Percentiles rank a stretch among this genome's conserved stretches.
Evolutionary conservation across 345 rosid genomes (phyloP).

Genomic region (Brassica rapa): DNA sequence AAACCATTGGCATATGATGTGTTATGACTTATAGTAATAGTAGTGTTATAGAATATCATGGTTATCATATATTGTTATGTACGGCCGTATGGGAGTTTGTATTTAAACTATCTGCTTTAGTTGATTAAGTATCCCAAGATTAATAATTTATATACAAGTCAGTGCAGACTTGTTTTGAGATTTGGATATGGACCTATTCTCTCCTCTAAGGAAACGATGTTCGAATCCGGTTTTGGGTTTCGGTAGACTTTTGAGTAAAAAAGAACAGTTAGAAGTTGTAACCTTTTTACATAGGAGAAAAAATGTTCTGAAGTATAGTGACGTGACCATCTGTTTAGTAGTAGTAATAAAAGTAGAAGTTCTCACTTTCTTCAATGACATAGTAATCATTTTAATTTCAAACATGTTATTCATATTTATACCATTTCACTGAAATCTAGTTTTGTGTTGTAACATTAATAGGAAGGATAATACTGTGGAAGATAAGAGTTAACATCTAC

Average conservation of each 20-base stretch:
- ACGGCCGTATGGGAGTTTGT: not conserved
- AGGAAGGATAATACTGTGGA: not conserved
- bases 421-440: not conserved
- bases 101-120: not conserved
- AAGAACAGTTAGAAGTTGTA: not conserved
- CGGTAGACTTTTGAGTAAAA: not conserved
- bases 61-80: constrained; percentile 2
- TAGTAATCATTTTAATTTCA: not conserved
- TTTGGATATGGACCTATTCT: not conserved
- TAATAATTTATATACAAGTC: not conserved
- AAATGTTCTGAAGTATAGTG: not conserved
- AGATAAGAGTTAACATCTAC: not conserved
- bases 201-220: not conserved
- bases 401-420: not conserved
- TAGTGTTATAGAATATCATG: not conserved
- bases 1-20: constrained; percentile 8
- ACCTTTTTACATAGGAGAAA: not conserved
- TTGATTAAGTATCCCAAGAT: not conserved
- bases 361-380: not conserved
- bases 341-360: not conserved
- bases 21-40: not conserved
- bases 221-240: not conserved
- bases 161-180: constrained; percentile 6
- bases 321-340: not conserved
- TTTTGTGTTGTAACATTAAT: not conserved